These are phyloP conservation scores for Diaporthe vaccinii DNA, from an alignment of 2,329 filamentous ascomycete genomes.

Conservation along the genomic window DNA sequence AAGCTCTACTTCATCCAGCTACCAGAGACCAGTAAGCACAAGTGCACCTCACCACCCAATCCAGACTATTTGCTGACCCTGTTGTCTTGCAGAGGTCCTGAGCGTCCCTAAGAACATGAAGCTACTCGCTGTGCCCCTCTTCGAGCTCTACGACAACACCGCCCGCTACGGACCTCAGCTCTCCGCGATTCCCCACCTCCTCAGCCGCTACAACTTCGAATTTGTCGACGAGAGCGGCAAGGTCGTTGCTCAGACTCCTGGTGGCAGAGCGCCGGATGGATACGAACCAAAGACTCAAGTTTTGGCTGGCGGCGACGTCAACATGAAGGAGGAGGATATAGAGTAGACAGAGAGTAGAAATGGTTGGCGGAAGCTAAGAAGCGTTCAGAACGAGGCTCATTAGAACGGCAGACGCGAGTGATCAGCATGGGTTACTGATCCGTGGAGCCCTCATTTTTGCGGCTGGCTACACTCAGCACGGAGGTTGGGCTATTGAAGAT, in stretches of 20 bases:
- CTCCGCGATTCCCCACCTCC: conserved; percentile 93
- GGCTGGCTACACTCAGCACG: background rate
- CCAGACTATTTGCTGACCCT: background rate
- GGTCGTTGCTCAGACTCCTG: conserved; percentile 87
- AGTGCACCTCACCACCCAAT: background rate
- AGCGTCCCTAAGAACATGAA: conserved; percentile 99
- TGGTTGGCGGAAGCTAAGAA: background rate
- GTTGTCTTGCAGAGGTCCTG: conserved; percentile 77
- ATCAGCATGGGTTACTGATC: background rate
- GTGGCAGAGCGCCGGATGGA: conserved; percentile 70
- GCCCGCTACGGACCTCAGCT: conserved; percentile 95
- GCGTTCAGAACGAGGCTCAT: background rate
- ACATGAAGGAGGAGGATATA: conserved; percentile 67
- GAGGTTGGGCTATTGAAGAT: background rate
- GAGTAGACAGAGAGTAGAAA: conserved; percentile 9
- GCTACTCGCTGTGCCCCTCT: conserved; percentile 93
- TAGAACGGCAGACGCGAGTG: background rate
- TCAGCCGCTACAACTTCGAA: conserved; percentile 97
- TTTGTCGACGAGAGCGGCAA: conserved; percentile 95
- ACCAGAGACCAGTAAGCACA: conserved; percentile 83
- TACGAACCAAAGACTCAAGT: conserved; percentile 76
- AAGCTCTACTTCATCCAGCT: conserved; percentile 98
- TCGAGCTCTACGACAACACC: conserved; percentile 98
- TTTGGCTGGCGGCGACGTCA: conserved; percentile 72
- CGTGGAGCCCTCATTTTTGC: background rate